Conservation (phyloP, 352 stramenopile genomes). For the Saprolegnia diclina region DNA sequence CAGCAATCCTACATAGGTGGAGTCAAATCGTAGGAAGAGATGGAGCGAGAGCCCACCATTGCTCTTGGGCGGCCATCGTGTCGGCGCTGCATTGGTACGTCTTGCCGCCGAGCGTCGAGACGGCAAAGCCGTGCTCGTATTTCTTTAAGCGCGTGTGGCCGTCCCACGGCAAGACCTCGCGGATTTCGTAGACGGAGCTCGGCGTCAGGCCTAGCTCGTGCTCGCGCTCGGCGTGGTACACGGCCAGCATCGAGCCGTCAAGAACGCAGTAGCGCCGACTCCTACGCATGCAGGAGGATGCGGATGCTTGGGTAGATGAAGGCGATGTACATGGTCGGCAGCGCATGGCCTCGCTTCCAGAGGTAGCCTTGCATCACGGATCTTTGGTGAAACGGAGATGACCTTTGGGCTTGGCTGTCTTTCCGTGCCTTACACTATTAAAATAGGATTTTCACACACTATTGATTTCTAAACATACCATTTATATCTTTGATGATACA, state of each 20-base stretch:
- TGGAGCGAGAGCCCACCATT: slow-evolving; percentile 30
- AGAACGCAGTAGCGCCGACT: slow-evolving; percentile 66
- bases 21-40: neutral
- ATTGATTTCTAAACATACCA: too few relatives aligned
- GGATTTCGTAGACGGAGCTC: slow-evolving; percentile 57
- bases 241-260: slow-evolving; percentile 70
- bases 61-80: slow-evolving; percentile 43
- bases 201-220: slow-evolving; percentile 37
- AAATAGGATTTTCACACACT: too few relatives aligned
- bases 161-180: slow-evolving; percentile 39
- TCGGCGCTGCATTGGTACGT: slow-evolving; percentile 56
- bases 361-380: slow-evolving; percentile 42
- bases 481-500: too few relatives aligned
- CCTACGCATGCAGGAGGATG: slow-evolving; percentile 30
- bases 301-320: neutral
- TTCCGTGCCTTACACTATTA: too few relatives aligned
- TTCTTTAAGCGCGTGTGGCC: slow-evolving; percentile 30
- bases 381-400: neutral
- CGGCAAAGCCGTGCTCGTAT: slow-evolving; percentile 38
- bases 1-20: slow-evolving; percentile 32
- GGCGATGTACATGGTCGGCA: slow-evolving; percentile 45
- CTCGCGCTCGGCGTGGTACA: slow-evolving; percentile 53
- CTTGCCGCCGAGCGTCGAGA: slow-evolving; percentile 39
- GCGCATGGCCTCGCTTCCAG: slow-evolving; percentile 41
- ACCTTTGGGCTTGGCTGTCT: neutral